phyloP scores from a whole-genome alignment of 176 grass and related monocot genomes.

The Triticum timopheevii region DNA sequence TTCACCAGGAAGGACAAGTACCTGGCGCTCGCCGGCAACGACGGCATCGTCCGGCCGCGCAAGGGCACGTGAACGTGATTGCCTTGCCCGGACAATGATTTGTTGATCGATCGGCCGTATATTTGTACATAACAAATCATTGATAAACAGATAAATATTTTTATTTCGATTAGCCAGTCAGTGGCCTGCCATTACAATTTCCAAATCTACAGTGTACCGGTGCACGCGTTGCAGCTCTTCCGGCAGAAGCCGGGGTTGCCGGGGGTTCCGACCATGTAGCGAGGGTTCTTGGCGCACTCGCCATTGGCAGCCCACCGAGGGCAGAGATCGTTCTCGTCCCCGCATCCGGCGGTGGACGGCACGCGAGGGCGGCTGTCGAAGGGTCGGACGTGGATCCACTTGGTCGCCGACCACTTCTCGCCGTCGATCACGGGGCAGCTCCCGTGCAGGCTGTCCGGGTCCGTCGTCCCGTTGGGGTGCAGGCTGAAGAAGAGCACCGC shows the following conservation, averaged over 20 bases:
- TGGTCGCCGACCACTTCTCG: constrained; percentile 65
- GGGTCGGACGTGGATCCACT: constrained; percentile 53
- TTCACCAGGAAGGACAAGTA: constrained; percentile 75
- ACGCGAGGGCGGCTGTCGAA: constrained; percentile 3
- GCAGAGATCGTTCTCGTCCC: constrained; percentile 42
- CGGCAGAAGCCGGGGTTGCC: constrained; percentile 45
- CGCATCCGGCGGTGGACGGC: background rate
- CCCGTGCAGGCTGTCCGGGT: constrained; percentile 46
- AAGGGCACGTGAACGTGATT: background rate
- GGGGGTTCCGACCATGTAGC: constrained; percentile 51
- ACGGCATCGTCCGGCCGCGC: constrained; percentile 33
- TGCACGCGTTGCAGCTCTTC: constrained; percentile 52
- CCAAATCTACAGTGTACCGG: background rate
- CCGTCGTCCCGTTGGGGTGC: constrained; percentile 37
- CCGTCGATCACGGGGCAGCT: constrained; percentile 59
- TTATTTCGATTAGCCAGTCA: background rate
- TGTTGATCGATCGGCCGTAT: background rate
- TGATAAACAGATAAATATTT: background rate
- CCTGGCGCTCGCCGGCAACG: constrained; percentile 41
- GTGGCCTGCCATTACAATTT: background rate
- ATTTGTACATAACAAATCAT: background rate
- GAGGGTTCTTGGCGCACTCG: constrained; percentile 55
- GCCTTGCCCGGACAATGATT: background rate
- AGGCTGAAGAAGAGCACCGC: constrained; percentile 64
- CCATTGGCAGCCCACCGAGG: constrained; percentile 41